Base-by-base conservation (phyloP, 345 rosid genomes). In the Eucalyptus cloeziana region DNA sequence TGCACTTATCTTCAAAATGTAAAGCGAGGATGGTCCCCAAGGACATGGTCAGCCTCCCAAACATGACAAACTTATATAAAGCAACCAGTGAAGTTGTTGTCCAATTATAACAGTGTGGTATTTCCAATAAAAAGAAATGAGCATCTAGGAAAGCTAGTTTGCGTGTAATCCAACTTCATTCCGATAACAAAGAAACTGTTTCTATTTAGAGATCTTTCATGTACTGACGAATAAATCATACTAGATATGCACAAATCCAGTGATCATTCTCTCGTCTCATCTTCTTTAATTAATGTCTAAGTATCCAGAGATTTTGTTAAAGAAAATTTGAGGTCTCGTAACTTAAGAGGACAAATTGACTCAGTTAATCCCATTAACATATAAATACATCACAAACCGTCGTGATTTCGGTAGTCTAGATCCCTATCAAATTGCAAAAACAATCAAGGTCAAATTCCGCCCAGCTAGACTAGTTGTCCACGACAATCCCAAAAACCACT, bases 261-360 rank as follows among this genome's bases (percentile, higher is more conserved):
- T 16, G 8, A 2, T 51, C 22, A 16, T 51, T 51, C 1, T 51
- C 0, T 3, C 4, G 0, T 51, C 2, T 7, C 1, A 51, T 51
- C 56, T 51, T 17, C 2, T 51, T 51, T 17, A 51, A 51, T 17
- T 7, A 51, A 0, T 17, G 56, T 51, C 22, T 17, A 51, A 51
- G 22, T 3, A 51, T 51, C 0, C 0, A 1, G 9, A 51, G 0
- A 17, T 2, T 51, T 51, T 17, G 22, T 51, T 51, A 51, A 51
- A 51, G 1, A 51, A 51, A 51, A 51, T 17, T 51, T 17, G 1
- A 2, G 22, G 8, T 51, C 9, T 3, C 1, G 0, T 51, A 16
- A 51, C 1, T 51, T 1, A 6, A 51, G 56, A 17, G 22, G 9
- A 2, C 22, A 51, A 51, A 51, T 51, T 0, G 0, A 51, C 56